A percentile compares a stretch with the other conserved stretches of the same genome.
Conservation (phyloP, 2,329 filamentous ascomycete species). For the Exophiala sideris region DNA sequence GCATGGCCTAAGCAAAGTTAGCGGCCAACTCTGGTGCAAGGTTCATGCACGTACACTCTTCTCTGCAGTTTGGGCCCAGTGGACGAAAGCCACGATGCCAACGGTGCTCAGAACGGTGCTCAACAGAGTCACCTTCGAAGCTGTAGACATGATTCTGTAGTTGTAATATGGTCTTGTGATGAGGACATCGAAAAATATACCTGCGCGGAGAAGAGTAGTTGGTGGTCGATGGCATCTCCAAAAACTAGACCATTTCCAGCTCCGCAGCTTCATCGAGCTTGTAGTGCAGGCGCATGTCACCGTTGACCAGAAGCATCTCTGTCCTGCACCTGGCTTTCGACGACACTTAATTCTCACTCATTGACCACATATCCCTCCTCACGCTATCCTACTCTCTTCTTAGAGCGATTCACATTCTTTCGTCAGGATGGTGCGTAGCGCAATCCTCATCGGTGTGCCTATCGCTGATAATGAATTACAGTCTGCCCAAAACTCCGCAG, state of each 20-base stretch:
- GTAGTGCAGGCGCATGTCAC: slow-evolving; percentile 8
- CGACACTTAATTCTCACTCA: too few relatives aligned
- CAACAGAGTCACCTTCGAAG: slow-evolving; percentile 80
- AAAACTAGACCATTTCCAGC: slow-evolving; percentile 13
- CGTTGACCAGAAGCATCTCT: background rate
- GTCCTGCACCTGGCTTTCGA: too few relatives aligned
- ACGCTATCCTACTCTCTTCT: background rate
- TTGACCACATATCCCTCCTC: too few relatives aligned
- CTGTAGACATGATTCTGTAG: slow-evolving; percentile 68
- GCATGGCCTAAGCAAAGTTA: slow-evolving; percentile 67
- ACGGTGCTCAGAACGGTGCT: slow-evolving; percentile 73
- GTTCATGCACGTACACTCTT: slow-evolving; percentile 62
- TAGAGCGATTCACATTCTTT: background rate
- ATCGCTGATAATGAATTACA: slow-evolving; percentile 43
- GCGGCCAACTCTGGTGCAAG: slow-evolving; percentile 1
- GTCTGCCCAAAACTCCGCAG: slow-evolving; percentile 97
- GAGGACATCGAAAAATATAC: background rate
- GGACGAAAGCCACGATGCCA: slow-evolving; percentile 77
- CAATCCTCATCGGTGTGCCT: background rate
- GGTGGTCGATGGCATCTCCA: slow-evolving; percentile 1
- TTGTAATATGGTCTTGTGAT: background rate
- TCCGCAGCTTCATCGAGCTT: slow-evolving; percentile 18
- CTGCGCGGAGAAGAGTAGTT: background rate
- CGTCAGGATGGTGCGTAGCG: slow-evolving; percentile 28
- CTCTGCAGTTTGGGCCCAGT: slow-evolving; percentile 82